Base-by-base conservation (phyloP, 2,329 filamentous ascomycete genomes). In the Bipolaris sorokiniana region DNA sequence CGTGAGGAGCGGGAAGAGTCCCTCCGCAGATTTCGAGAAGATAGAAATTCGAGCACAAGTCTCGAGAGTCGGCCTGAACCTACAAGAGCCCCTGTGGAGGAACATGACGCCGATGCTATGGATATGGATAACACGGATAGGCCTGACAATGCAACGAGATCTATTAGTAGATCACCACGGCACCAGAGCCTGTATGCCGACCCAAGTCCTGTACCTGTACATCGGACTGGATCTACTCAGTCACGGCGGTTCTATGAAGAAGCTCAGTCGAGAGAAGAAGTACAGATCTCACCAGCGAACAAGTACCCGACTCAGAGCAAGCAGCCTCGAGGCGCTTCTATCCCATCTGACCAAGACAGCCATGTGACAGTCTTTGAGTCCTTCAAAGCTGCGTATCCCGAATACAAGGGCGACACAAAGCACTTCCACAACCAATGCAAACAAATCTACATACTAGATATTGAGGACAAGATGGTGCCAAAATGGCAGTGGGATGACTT, bases 401-500 rank as follows among this genome's bases (percentile, higher is more conserved):
- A 72, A n/a, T 78, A 77, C 38, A 67, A 52, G 6, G 76, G 72
- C 0, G 60, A 68, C 36, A 33, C 28, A 5, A 68, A 67, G 11
- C 74, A 77, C 38, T 78, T 78, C 55, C 20, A 58, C n/a, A 64
- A 59, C 2, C 63, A 66, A 38, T 77, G 74, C 50, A 58, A 50
- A 13, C 57, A 69, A 34, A 72, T 77, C 16, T 52, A 67, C 18
- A 46, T 62, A 20, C 62, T 77, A 6, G 69, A 74, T 15, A 22
- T 50, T 10, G 62, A 71, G 34, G 71, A 73, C 23, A 71, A 65
- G 36, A 73, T 74, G 69, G 66, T 74, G 13, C 70, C 75, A 1
- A 76, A 70, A 38, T 76, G 66, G 60, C 70, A 73, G 36, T 78
- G 76, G 76, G 76, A 78, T 48, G 76, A 78, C 45, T 78, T 66